These are phyloP conservation scores for Ascoidea asiatica DNA, from an alignment of 805 yeast species.

Conservation along the genomic window DNA sequence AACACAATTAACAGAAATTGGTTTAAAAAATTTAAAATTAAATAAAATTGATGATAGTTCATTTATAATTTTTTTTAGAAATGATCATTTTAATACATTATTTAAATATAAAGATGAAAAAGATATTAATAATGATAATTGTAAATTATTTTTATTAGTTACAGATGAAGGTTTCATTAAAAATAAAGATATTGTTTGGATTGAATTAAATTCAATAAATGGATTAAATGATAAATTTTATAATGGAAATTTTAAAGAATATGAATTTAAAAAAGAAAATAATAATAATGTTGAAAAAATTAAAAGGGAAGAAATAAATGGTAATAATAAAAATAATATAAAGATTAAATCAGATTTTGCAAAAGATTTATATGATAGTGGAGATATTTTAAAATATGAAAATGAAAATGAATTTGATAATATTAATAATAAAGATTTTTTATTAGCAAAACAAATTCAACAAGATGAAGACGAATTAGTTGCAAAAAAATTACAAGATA, in stretches of 20 bases:
- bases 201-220: slow-evolving; percentile 47
- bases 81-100: slow-evolving; percentile 77
- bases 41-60: slow-evolving; percentile 34
- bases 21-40: slow-evolving; percentile 37
- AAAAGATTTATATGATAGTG: slow-evolving; percentile 1
- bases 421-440: slow-evolving; percentile 22
- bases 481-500: slow-evolving; percentile 31
- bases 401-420: slow-evolving; percentile 6
- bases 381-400: slow-evolving; percentile 7
- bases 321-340: not conserved
- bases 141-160: slow-evolving; percentile 47
- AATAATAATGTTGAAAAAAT: not conserved
- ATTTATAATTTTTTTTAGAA: slow-evolving; percentile 67
- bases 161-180: slow-evolving; percentile 56
- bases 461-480: slow-evolving; percentile 41
- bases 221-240: slow-evolving; percentile 63
- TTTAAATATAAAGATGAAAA: slow-evolving; percentile 18
- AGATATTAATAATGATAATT: slow-evolving; percentile 24
- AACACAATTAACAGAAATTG: slow-evolving; percentile 65
- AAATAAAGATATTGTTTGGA: slow-evolving; percentile 61
- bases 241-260: slow-evolving; percentile 49
- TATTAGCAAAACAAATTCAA: slow-evolving; percentile 32
- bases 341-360: slow-evolving; percentile 2
- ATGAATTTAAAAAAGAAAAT: slow-evolving; percentile 8
- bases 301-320: no score